These are phyloP conservation scores for Salix suchowensis DNA, from an alignment of 345 rosid genomes.

Conservation along the genomic window DNA sequence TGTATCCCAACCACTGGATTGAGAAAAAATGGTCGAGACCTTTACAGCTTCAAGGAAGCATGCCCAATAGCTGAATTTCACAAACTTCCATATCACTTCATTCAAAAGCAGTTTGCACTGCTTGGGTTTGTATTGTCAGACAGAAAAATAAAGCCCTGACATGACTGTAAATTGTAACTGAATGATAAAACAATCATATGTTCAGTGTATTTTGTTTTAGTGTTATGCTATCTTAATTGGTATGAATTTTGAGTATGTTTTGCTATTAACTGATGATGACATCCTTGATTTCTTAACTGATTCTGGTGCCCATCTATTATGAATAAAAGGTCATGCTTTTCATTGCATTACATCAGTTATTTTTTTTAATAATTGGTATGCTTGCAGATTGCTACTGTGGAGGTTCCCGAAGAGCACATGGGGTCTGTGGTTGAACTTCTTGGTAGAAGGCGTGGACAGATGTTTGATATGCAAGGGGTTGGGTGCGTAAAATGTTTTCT, in stretches of 20 bases:
- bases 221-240: background rate
- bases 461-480: conserved; percentile 88
- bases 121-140: conserved; percentile 6
- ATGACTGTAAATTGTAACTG: background rate
- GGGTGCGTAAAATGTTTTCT: conserved; percentile 45
- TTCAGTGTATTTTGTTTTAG: background rate
- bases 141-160: background rate
- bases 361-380: conserved; percentile 4
- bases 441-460: conserved; percentile 90
- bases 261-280: conserved; percentile 1
- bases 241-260: background rate
- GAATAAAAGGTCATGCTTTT: background rate
- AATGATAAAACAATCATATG: background rate
- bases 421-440: conserved; percentile 97
- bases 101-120: background rate
- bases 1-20: no score
- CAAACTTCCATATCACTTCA: background rate
- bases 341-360: background rate
- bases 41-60: background rate
- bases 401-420: conserved; percentile 91
- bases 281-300: background rate
- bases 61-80: background rate
- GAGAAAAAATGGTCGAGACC: no score
- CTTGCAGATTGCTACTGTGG: conserved; percentile 82
- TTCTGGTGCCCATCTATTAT: background rate